phyloP scores from a whole-genome alignment of 78 protist species.

The Dictyostelium firmibasis region DNA sequence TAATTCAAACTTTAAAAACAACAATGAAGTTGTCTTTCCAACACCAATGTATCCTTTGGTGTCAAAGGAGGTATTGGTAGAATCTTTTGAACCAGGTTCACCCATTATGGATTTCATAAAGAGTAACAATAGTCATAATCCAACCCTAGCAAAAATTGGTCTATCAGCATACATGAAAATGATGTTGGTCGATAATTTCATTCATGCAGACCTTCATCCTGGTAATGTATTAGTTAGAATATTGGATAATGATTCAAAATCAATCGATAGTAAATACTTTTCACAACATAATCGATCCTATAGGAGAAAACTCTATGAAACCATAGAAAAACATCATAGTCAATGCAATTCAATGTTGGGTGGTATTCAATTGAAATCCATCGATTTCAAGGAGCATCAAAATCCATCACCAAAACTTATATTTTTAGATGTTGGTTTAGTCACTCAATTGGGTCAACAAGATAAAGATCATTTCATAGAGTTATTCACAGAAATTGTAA shows the following conservation, averaged over 20 bases:
- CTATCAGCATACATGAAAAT: slow-evolving; percentile 76
- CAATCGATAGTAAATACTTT: neutral
- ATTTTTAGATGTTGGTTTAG: slow-evolving; percentile 77
- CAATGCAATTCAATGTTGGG: neutral
- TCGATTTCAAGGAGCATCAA: neutral
- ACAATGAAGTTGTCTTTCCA: slow-evolving; percentile 48
- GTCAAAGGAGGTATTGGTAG: slow-evolving; percentile 50
- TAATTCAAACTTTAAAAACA: slow-evolving; percentile 26
- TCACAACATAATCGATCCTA: neutral
- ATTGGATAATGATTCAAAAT: neutral
- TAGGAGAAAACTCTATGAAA: neutral
- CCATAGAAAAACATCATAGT: neutral
- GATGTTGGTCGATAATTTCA: slow-evolving; percentile 81
- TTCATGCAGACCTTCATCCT: slow-evolving; percentile 84
- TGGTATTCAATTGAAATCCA: neutral
- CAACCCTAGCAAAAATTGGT: slow-evolving; percentile 70
- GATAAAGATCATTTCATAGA: slow-evolving; percentile 70
- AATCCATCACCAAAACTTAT: slow-evolving; percentile 33
- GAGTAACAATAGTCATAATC: slow-evolving; percentile 16
- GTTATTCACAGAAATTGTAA: slow-evolving; percentile 62
- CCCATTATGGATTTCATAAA: slow-evolving; percentile 52
- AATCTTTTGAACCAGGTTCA: slow-evolving; percentile 79
- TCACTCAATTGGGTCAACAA: slow-evolving; percentile 30
- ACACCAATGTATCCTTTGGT: slow-evolving; percentile 51
- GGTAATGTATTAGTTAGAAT: slow-evolving; percentile 66